A percentile compares a stretch with the other conserved stretches of the same genome.
Conservation (phyloP, 2,329 filamentous ascomycete species). For the Trichophyton rubrum region DNA sequence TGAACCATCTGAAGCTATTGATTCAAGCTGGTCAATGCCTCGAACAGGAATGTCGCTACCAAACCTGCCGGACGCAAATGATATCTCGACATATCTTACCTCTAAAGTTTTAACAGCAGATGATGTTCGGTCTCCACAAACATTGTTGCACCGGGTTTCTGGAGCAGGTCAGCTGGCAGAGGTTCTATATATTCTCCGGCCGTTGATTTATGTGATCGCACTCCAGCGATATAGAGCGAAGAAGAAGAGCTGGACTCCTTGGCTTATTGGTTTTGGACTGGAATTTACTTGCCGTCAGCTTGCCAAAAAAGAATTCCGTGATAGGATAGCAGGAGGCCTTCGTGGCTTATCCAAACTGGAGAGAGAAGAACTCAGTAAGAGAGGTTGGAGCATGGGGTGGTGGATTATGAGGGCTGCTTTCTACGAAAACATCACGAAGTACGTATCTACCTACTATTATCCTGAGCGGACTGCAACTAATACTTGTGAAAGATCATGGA, state of each 20-base stretch:
- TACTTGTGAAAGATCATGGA: constrained; percentile 36
- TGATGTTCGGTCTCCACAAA: constrained; percentile 84
- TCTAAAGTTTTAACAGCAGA: constrained; percentile 87
- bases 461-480: constrained; percentile 16
- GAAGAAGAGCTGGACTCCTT: constrained; percentile 78
- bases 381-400: constrained; percentile 86
- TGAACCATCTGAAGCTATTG: constrained; percentile 29
- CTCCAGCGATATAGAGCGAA: constrained; percentile 61
- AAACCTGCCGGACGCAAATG: constrained; percentile 63
- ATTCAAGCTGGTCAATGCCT: constrained; percentile 75
- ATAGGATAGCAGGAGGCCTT: constrained; percentile 55
- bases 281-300: constrained; percentile 86
- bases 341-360: constrained; percentile 72
- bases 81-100: constrained; percentile 78
- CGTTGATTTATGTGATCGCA: constrained; percentile 72
- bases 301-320: constrained; percentile 52
- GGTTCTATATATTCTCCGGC: constrained; percentile 79
- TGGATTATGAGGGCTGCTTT: constrained; percentile 96
- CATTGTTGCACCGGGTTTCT: constrained; percentile 60
- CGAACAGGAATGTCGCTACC: constrained; percentile 78
- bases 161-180: constrained; percentile 75
- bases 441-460: constrained; percentile 17
- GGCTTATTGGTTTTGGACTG: constrained; percentile 72
- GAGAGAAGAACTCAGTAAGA: constrained; percentile 73
- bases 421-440: constrained; percentile 78